phyloP scores from a whole-genome alignment of 2,329 filamentous ascomycete species.

The Fusarium piperis region DNA sequence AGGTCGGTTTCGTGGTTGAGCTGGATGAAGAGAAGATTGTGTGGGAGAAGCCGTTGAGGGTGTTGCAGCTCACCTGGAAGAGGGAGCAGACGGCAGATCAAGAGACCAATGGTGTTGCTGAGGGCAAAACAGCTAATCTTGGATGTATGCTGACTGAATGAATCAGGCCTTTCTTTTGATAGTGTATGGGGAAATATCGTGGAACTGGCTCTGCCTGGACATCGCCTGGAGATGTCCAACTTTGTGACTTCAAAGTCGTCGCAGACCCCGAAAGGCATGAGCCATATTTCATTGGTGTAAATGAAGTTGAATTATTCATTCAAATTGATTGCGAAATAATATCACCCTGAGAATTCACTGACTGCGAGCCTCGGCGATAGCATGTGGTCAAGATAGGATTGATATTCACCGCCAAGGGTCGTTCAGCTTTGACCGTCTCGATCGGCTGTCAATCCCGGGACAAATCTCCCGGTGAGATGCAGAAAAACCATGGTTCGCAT shows the following conservation, averaged over 20 bases:
- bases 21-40: slow-evolving; percentile 14
- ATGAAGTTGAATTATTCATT: not conserved
- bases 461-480: slow-evolving; percentile 10
- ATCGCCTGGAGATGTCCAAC: not conserved
- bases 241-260: not conserved
- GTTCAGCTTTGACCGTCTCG: slow-evolving; percentile 20
- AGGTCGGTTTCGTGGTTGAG: slow-evolving; percentile 4
- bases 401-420: not conserved
- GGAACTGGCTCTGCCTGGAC: not conserved
- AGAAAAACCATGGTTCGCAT: slow-evolving; percentile 11
- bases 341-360: not conserved
- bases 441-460: slow-evolving; percentile 23
- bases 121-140: not conserved
- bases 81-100: not conserved
- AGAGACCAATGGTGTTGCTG: not conserved
- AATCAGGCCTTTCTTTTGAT: not conserved
- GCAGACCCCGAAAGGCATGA: not conserved
- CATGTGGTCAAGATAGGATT: not conserved
- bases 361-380: not conserved
- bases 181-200: not conserved
- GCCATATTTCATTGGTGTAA: not conserved
- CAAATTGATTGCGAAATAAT: not conserved
- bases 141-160: not conserved
- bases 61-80: slow-evolving; percentile 24
- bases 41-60: slow-evolving; percentile 21